Evolutionary conservation across 2,329 filamentous ascomycete genomes (phyloP), one percentile per base, ranked within the genome.

Genomic region (Penicillium sclerotigenum): DNA sequence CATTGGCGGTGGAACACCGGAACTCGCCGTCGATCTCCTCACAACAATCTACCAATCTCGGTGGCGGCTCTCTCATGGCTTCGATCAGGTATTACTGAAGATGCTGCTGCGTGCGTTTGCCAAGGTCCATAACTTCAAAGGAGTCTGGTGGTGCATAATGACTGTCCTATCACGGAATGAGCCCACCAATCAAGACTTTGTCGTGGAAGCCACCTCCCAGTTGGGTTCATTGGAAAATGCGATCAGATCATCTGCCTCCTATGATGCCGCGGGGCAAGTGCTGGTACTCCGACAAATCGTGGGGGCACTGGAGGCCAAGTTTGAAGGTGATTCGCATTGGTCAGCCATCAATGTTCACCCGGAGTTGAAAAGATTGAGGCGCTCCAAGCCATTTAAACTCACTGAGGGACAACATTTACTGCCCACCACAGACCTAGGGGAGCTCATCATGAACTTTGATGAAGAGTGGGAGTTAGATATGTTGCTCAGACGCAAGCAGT

Each of bases 81-180:
- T 76, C 51, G 68, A 74, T 46, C 69, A 68, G n/a, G 65, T 71
- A 8, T 71, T 67, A 47, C 65, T 76, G 61, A 73, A 75, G 55
- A 68, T 75, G 59, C 65, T 76, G 42, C 40, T 73, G 16, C 72
- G 74, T 20, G 71, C 68, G 8, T 75, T 71, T 41, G 65, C 69
- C 1, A 52, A 54, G 2, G 51, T 58, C 5, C 62, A 65, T 5
- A 68, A 74, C 31, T 51, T 71, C 8, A 63, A 66, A n/a, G 75
- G 74, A 2, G 59, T 75, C 3, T 72, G 73, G 47, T 77, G 75
- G 75, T 75, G 73, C 47, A 66, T 76, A 38, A 49, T 75, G 49
- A 72, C 72, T 2, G 71, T 65, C n/a, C 61, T 76, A 24, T 64
- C 69, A 28, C 70, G 73, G 28, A 57, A 60, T 3, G 72, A 69